Base-by-base conservation (phyloP, 2,329 filamentous ascomycete genomes). In the Calonectria leucothoes region DNA sequence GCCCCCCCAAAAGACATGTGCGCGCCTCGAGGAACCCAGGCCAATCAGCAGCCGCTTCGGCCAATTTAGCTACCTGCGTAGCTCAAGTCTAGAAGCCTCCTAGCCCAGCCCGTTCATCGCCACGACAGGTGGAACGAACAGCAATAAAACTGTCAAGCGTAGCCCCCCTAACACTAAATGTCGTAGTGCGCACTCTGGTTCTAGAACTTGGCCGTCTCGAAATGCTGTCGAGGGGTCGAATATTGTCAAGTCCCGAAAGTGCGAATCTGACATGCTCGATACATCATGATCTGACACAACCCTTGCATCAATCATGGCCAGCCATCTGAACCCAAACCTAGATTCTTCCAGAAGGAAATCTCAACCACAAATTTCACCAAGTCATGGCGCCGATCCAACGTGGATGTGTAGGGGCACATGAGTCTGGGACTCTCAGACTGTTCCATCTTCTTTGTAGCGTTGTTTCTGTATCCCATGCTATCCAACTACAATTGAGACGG, bases 51-150 rank as follows among this genome's bases (percentile, higher is more conserved):
- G 33, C 15, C 20, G 31, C 35, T 15, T 15, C 23, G 20, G 23
- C 23, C 23, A 35, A 17, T 17, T 39, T 27, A 12, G 10, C 35
- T 61, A 61, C 33, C 12, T 15, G 23, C 55, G 55, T 42, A 33
- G 55, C 55, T 61, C 55, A 39, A 39, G 55, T 61, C 55, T 61
- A 61, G 55, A 61, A 61, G 55, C 35, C 55, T 39, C 55, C 4
- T 61, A 27, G 33, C 55, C 55, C 55, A 29, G 15, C 33, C 33
- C 25, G 33, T 25, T 35, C 20, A 23, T 11, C 39, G 55, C 17
- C 52, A 23, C 35, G 52, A 39, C 12, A 35, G 55, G 55, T 39
- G 35, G 33, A 39, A 29, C n/a, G n/a, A n/a, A 59, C 14, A 4
- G 20, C n/a, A 59, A 59, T 39, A 39, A 61, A 61, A 27, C 33